Conservation (phyloP, 148 eudicot genomes). For the Rhododendron molle region DNA sequence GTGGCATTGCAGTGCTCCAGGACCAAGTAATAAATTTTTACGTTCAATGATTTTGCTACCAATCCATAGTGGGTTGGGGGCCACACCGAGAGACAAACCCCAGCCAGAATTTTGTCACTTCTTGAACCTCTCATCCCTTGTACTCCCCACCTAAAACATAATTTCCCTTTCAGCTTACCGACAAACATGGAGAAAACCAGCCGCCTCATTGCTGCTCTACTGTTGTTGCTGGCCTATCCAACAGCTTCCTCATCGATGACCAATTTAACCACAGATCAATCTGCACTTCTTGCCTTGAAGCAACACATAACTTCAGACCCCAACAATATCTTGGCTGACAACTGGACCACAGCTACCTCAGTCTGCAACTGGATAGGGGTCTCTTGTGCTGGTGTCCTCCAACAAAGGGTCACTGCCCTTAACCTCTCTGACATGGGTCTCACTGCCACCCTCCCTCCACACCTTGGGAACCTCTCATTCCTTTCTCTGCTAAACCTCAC, state of each 20-base stretch:
- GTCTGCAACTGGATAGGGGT: neutral
- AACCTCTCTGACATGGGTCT: neutral
- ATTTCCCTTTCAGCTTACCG: too few species aligned
- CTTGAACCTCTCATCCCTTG: too few species aligned
- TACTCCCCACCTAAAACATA: too few species aligned
- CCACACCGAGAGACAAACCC: too few species aligned
- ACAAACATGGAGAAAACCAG: conserved; percentile 2
- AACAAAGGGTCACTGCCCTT: neutral
- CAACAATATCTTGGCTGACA: neutral
- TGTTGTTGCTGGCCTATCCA: neutral
- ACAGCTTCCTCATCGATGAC: neutral
- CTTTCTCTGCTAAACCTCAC: neutral
- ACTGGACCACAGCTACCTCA: neutral
- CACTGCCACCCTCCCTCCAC: neutral
- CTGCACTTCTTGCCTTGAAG: neutral
- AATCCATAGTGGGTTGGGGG: too few species aligned
- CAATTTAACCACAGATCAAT: neutral
- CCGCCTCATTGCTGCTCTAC: neutral
- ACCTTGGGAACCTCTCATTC: neutral
- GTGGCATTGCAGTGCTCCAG: too few species aligned
- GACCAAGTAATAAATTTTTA: too few species aligned
- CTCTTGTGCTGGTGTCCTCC: neutral
- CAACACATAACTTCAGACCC: neutral
- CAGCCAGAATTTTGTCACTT: too few species aligned
- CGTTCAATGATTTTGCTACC: too few species aligned